Conservation (phyloP, 331 rosid species). For the Malus hybrid region DNA sequence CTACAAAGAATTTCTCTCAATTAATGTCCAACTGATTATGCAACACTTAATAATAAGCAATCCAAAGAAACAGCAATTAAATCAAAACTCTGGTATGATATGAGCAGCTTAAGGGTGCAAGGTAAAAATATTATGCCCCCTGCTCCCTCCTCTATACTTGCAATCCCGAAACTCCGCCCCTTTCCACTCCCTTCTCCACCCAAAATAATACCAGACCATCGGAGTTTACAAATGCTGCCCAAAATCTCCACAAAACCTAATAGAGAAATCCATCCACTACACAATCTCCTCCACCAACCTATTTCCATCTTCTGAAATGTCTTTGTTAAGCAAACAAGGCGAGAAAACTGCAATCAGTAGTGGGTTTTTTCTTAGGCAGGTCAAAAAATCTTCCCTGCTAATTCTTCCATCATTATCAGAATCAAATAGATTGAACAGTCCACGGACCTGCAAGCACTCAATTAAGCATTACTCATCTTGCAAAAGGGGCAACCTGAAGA, state of each 20-base stretch:
- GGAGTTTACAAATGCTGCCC: constrained; percentile 8
- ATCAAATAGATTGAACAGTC: constrained; percentile 49
- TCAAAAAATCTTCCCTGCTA: constrained; percentile 50
- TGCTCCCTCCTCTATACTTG: constrained; percentile 5
- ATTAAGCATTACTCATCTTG: background rate
- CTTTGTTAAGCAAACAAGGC: constrained; percentile 35
- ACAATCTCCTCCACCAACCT: constrained; percentile 32
- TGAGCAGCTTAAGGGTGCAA: constrained; percentile 31
- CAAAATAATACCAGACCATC: constrained; percentile 19
- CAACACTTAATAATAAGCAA: too few relatives aligned
- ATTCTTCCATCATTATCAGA: constrained; percentile 48
- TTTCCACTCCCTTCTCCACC: constrained; percentile 1
- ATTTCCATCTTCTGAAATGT: constrained; percentile 12
- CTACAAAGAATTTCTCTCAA: background rate
- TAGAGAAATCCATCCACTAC: constrained; percentile 14
- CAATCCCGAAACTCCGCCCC: background rate
- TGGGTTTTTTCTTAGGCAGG: constrained; percentile 66
- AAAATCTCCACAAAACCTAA: background rate
- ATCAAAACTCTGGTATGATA: background rate
- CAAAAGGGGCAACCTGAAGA: background rate
- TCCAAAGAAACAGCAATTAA: background rate
- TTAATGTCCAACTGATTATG: background rate
- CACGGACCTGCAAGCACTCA: constrained; percentile 37
- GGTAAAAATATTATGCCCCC: constrained; percentile 15
- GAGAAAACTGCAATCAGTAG: constrained; percentile 70